Base-by-base conservation (phyloP, 495 filamentous ascomycete genomes). In the Xylaria nigripes region DNA sequence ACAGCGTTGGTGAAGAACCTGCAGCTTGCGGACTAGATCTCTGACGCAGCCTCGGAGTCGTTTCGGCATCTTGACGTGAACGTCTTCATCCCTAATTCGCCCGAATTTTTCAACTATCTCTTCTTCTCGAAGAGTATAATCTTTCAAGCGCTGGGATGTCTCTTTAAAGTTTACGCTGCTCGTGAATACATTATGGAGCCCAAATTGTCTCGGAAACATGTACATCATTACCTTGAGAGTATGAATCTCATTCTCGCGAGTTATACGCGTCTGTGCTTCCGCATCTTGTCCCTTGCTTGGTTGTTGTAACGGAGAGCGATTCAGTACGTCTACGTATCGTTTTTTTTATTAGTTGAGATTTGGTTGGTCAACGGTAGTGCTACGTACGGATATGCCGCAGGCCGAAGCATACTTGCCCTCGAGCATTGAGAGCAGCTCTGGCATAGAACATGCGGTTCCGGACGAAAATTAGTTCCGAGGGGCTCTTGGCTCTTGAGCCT, bases 161-260 rank as follows among this genome's bases (percentile, higher is more conserved):
- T 90, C 80, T 25, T 68, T 79, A 15, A 61, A 64, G 61, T 92
- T 78, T 13, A 85, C 72, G 10, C 71, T 65, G 1, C 81, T 82
- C 0, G 86, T 87, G 60, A 97, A 96, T n/a, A 86, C 88, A 70
- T 96, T 98, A 59, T 92, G 87, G 12, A 98, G 72, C 3, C 82
- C 81, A 63, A 95, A 96, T 65, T 97, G 90, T 18, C 86, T 77
- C 27, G 93, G 93, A 58, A 98, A 98, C 1, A 98, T 83, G 67
- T 98, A 92, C 70, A 89, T 90, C 81, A 95, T 80, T 23, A 96
- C 70, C 54, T 86, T 88, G 6, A 84, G 61, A 0, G 82, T 86
- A 48, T 86, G 76, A 3, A 70, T 59, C n/a, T 66, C 64, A 46
- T 79, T 75, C 6, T 72, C 61, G 5, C 65, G 27, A 0, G 30